Conservation (phyloP, 2,329 filamentous ascomycete genomes). For the Aspergillus oerlinghausenensis region DNA sequence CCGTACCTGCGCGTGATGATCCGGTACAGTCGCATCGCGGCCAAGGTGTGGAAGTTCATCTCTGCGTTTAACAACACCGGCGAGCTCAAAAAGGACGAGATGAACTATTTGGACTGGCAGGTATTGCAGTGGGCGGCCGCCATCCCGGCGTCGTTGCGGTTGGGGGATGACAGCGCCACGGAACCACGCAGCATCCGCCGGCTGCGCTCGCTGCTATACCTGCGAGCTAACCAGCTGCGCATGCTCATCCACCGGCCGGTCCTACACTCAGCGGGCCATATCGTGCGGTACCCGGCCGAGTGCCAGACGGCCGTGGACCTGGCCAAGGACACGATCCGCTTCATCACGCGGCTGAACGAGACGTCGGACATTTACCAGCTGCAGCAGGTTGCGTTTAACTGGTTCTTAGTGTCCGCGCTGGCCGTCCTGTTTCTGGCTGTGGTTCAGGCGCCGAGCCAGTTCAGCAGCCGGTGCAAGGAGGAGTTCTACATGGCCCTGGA, state of each 20-base stretch:
- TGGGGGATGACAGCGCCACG: conserved; percentile 41
- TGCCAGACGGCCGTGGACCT: conserved; percentile 64
- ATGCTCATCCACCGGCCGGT: conserved; percentile 85
- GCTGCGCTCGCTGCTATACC: conserved; percentile 75
- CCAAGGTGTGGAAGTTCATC: conserved; percentile 82
- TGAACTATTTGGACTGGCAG: conserved; percentile 75
- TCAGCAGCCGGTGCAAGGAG: conserved; percentile 53
- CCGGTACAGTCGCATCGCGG: conserved; percentile 72
- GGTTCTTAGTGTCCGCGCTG: conserved; percentile 59
- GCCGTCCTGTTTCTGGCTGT: conserved; percentile 61
- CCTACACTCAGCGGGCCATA: conserved; percentile 68
- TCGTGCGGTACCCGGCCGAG: conserved; percentile 67
- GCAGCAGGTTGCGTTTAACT: conserved; percentile 62
- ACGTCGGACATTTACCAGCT: conserved; percentile 58
- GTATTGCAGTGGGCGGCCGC: conserved; percentile 77
- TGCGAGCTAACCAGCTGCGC: conserved; percentile 84
- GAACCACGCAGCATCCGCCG: conserved; percentile 62
- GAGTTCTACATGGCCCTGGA: conserved; percentile 64
- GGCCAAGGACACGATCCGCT: conserved; percentile 60
- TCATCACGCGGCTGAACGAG: conserved; percentile 56
- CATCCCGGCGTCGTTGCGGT: conserved; percentile 59
- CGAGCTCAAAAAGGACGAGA: conserved; percentile 66
- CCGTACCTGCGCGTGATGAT: conserved; percentile 86
- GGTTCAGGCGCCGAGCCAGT: conserved; percentile 57
- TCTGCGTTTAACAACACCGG: conserved; percentile 62